phyloP scores from a whole-genome alignment of 768 basidiomycete species.

The Suillus subaureus region DNA sequence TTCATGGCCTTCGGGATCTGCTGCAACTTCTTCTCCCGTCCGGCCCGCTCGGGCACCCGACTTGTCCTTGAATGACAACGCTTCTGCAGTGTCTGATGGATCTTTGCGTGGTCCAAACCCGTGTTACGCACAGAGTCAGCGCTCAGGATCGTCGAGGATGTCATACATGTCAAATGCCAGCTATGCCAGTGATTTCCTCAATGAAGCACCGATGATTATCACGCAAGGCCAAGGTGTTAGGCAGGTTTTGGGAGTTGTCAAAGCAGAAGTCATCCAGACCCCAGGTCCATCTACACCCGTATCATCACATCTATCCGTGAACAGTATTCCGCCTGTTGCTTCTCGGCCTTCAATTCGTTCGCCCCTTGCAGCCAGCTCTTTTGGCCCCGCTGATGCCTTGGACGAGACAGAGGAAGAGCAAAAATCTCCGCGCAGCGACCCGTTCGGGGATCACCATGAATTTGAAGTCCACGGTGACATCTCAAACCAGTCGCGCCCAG shows the following conservation, averaged over 20 bases:
- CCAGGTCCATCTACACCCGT: constrained; percentile 39
- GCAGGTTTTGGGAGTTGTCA: constrained; percentile 75
- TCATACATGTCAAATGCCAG: constrained; percentile 79
- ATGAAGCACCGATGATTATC: constrained; percentile 82
- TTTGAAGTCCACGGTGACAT: constrained; percentile 21
- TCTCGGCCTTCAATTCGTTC: constrained; percentile 56
- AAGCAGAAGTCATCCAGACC: constrained; percentile 77
- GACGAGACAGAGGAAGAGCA: constrained; percentile 45
- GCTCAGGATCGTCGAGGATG: constrained; percentile 58
- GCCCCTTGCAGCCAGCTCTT: constrained; percentile 70
- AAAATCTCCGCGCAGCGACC: constrained; percentile 42
- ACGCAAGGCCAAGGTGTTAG: constrained; percentile 66
- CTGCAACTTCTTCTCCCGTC: constrained; percentile 41
- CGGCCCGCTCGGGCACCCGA: constrained; percentile 64
- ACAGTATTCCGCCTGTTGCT: constrained; percentile 38
- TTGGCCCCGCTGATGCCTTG: constrained; percentile 67
- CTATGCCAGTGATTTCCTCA: constrained; percentile 76
- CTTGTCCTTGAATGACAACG: constrained; percentile 61
- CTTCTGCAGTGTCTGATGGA: constrained; percentile 62
- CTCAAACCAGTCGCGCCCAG: constrained; percentile 27
- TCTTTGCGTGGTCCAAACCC: constrained; percentile 41
- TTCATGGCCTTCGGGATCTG: constrained; percentile 32
- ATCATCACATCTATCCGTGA: constrained; percentile 29
- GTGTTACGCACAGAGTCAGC: constrained; percentile 47
- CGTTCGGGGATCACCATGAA: constrained; percentile 63